Percentiles rank a stretch among this genome's conserved stretches.
Conservation (phyloP, 306 rosid genomes). For the Sindora glabra region DNA sequence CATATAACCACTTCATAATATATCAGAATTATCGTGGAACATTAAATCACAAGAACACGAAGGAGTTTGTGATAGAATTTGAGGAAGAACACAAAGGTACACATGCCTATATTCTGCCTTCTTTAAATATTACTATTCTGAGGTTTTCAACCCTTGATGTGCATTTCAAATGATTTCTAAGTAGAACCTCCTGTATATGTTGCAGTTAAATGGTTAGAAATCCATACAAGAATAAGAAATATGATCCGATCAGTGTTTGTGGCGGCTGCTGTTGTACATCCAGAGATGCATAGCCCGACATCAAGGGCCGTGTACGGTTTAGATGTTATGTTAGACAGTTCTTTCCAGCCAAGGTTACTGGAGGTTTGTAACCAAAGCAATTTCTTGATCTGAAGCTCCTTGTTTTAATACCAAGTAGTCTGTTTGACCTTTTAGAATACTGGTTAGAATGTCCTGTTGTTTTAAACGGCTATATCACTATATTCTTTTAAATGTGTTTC, state of each 20-base stretch:
- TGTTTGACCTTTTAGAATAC: background rate
- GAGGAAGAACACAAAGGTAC: slow-evolving; percentile 90
- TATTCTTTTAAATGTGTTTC: background rate
- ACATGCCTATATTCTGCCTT: background rate
- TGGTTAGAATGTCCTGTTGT: background rate
- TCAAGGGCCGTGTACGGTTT: slow-evolving; percentile 91
- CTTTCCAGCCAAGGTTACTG: slow-evolving; percentile 70
- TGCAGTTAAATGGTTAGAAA: slow-evolving; percentile 82
- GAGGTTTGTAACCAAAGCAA: slow-evolving; percentile 51
- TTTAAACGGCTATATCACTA: background rate
- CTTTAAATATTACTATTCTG: background rate
- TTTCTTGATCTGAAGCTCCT: background rate
- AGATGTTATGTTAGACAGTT: slow-evolving; percentile 84
- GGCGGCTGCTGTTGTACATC: slow-evolving; percentile 73
- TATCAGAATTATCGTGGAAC: slow-evolving; percentile 79
- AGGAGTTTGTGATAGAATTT: slow-evolving; percentile 78
- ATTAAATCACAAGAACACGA: slow-evolving; percentile 54
- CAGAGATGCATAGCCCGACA: slow-evolving; percentile 74
- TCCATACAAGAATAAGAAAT: slow-evolving; percentile 53
- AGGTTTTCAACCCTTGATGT: background rate
- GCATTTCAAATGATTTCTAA: background rate
- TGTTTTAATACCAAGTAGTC: background rate
- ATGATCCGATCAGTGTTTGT: slow-evolving; percentile 81
- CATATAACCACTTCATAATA: slow-evolving; percentile 13
- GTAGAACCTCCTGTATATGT: background rate